phyloP scores from a whole-genome alignment of 495 filamentous ascomycete species.

The Trichoderma gamsii region DNA sequence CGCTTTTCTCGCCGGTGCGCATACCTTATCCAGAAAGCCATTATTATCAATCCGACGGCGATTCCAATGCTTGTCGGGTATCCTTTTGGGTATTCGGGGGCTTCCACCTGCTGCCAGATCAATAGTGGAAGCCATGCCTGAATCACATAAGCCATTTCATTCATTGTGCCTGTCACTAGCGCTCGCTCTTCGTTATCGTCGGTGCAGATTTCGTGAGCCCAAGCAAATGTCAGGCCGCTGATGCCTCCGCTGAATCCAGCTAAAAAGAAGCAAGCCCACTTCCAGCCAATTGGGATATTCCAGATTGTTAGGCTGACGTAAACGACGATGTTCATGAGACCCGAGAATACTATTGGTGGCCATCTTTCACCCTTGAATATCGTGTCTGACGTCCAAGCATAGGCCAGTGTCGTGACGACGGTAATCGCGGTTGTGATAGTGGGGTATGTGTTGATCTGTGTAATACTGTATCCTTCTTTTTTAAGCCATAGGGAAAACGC shows the following conservation, averaged over 20 bases:
- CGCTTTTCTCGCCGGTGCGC: conserved; percentile 39
- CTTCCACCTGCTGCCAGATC: conserved; percentile 44
- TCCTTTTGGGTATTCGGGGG: conserved; percentile 40
- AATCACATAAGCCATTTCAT: conserved; percentile 37
- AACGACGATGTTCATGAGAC: conserved; percentile 35
- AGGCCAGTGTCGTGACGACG: conserved; percentile 37
- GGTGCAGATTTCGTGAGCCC: conserved; percentile 50
- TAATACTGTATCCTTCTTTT: conserved; percentile 32
- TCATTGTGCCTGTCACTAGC: conserved; percentile 41
- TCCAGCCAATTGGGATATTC: conserved; percentile 37
- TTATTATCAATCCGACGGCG: conserved; percentile 30
- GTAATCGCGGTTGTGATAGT: conserved; percentile 39
- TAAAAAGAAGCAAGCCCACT: conserved; percentile 46
- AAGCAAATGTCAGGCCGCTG: conserved; percentile 36
- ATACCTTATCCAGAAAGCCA: conserved; percentile 31
- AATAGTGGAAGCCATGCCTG: conserved; percentile 42
- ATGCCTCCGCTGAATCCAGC: conserved; percentile 33
- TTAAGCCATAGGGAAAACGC: conserved; percentile 33
- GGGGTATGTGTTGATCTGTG: conserved; percentile 40
- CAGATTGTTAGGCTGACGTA: conserved; percentile 37
- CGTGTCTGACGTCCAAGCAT: conserved; percentile 43
- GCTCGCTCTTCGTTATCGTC: conserved; percentile 51
- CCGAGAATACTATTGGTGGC: conserved; percentile 43
- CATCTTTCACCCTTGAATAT: conserved; percentile 49
- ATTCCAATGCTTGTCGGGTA: conserved; percentile 38